Base-by-base conservation (phyloP, 139 green algal genomes). In the Mesotaenium endlicherianum region DNA sequence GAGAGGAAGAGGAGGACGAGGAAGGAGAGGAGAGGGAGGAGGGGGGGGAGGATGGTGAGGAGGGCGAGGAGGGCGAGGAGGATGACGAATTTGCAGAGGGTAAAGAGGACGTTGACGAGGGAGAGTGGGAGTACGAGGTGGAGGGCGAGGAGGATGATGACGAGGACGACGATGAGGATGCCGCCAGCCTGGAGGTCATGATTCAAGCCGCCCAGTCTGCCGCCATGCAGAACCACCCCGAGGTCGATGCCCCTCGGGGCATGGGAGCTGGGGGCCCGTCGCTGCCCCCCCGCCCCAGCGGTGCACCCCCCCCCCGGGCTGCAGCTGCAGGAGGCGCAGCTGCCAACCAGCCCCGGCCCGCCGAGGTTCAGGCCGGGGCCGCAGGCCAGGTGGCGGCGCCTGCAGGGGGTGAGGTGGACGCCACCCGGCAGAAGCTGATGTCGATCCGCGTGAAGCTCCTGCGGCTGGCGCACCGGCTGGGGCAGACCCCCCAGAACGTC, bases 361-460 rank as follows among this genome's bases (percentile, higher is more conserved):
- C 69, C 34, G 57, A 30, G 31, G 70, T 16, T 6, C 34, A 4
- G 36, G 20, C n/a, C 2, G 20, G 2, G 53, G 36, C 41, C 31
- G 44, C 80, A 30, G 36, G 20, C 20, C 45, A 0, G 64, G 30
- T 5, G 40, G 77, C 36, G 39, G 53, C 41, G 34, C 36, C 39
- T 1, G 83, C 45, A 2, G 67, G 57, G 75, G 69, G 70, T 2
- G 60, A 87, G 55, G 77, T 82, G 30, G 31, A 2, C 60, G 55
- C 84, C 60, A 58, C 74, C 47, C 58, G 59, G 34, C 26, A 70
- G 30, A 88, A 92, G 39, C 34, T 93, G 58, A 86, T 90, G 80
- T 60, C 69, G 6, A 83, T 93, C 41, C 89, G 90, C 41, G 87
- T 94, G 45, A 92, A 94, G 77, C 85, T 94, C 53, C 55, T 94